Evolutionary conservation across 768 basidiomycete species (phyloP), one percentile per base, ranked within the genome.

Genomic region (Naganishia vaughanmartiniae): DNA sequence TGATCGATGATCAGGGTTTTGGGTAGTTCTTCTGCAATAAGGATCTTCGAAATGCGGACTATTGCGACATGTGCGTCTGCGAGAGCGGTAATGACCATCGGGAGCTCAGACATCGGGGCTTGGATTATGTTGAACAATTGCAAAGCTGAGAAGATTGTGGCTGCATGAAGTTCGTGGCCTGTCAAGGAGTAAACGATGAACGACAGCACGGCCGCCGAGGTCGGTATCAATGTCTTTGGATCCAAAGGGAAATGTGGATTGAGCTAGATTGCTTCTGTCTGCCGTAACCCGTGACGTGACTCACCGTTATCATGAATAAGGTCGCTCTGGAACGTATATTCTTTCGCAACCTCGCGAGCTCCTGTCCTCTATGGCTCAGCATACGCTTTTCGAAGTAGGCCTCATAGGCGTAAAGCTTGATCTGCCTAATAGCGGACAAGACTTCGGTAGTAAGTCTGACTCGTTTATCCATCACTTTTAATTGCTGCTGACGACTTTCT

Each of bases 321-420:
- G n/a, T 65, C 15, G 63, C 42, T 21, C 63, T 48, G 14, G 26
- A 6, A 24, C 63, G 28, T 5, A 70, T 73, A 51, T 76, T 77
- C 21, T 71, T 53, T 21, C 72, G 65, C 33, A 81, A 67, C 36
- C 78, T 70, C 0, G 34, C 67, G 19, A 80, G 63, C 55, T 81
- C 81, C 30, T 76, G 42, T 48, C 63, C 63, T 24, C 81, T 69
- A 56, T 79, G 67, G 0, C 67, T 71, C 6, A 73, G 55, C 34
- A 80, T 73, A 30, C 76, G 72, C 0, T 66, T 34, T 14, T 72
- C 74, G 51, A 81, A 81, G 58, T 74, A 77, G 31, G 67, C 67
- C 74, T 87, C 87, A 85, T 87, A 89, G 0, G 86, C 86, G 74
- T 87, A 89, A 33, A 84, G 81, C 78, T 89, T 89, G 74, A 89